Conservation (phyloP, 495 filamentous ascomycete species). For the Chaetomium tenue region DNA sequence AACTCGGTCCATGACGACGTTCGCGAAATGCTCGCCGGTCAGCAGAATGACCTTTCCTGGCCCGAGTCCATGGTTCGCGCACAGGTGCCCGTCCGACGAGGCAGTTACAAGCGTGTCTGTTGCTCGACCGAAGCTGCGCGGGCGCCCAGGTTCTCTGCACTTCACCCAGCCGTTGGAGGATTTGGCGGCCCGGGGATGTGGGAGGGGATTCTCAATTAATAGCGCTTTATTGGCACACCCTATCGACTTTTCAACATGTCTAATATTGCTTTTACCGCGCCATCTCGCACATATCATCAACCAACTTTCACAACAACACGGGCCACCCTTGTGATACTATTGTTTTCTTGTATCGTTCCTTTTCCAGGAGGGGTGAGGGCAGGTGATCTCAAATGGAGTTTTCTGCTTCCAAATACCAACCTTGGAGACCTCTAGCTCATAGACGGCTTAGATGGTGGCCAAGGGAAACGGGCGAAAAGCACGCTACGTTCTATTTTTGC, state of each 20-base stretch:
- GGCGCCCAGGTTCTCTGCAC: conserved; percentile 34
- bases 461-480: conserved; percentile 33
- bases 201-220: conserved; percentile 53
- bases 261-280: conserved; percentile 22
- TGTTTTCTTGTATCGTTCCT: conserved; percentile 32
- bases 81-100: conserved; percentile 39
- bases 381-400: conserved; percentile 24
- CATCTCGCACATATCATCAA: conserved; percentile 30
- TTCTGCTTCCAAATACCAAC: conserved; percentile 28
- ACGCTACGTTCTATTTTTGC: conserved; percentile 33
- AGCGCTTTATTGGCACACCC: not conserved
- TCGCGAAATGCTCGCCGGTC: conserved; percentile 54
- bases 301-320: conserved; percentile 17
- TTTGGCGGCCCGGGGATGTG: conserved; percentile 60
- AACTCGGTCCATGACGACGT: conserved; percentile 69
- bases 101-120: conserved; percentile 60
- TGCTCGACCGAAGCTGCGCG: conserved; percentile 50
- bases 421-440: conserved; percentile 35
- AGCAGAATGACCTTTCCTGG: conserved; percentile 32
- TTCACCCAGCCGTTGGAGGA: conserved; percentile 45
- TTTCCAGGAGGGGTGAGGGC: conserved; percentile 14
- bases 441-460: conserved; percentile 35
- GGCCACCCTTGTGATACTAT: conserved; percentile 33
- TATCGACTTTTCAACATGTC: conserved; percentile 12
- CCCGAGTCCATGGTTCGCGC: conserved; percentile 38